phyloP scores from a whole-genome alignment of 2,329 filamentous ascomycete genomes.

The Colletotrichum plurivorum region DNA sequence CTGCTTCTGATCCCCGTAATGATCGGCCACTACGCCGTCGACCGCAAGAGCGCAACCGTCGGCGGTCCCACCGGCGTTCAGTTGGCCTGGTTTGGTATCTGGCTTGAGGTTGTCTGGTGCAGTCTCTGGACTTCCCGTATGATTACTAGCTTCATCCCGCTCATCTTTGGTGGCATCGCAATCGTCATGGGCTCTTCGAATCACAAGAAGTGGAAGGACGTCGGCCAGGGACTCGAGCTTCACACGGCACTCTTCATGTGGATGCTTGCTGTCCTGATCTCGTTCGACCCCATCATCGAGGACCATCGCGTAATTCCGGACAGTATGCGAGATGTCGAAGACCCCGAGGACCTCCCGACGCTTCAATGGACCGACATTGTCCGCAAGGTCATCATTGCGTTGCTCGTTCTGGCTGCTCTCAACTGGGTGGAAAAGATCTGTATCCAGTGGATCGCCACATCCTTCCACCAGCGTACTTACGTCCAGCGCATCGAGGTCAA shows the following conservation, averaged over 20 bases:
- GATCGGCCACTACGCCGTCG: constrained; percentile 57
- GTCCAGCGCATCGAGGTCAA: constrained; percentile 92
- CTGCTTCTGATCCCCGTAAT: constrained; percentile 63
- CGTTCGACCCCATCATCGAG: constrained; percentile 86
- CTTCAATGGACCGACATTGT: constrained; percentile 81
- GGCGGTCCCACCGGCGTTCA: constrained; percentile 80
- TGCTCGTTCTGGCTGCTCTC: constrained; percentile 84
- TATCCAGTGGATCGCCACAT: constrained; percentile 94
- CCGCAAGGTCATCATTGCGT: constrained; percentile 87
- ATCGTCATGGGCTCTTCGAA: constrained; percentile 86
- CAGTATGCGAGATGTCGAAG: constrained; percentile 55
- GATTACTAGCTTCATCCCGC: constrained; percentile 65
- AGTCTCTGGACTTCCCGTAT: constrained; percentile 84
- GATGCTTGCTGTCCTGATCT: constrained; percentile 89
- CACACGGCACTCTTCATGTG: constrained; percentile 91
- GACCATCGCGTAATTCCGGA: constrained; percentile 60
- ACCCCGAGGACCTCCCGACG: constrained; percentile 55
- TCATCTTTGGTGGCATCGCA: constrained; percentile 66
- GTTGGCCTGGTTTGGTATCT: constrained; percentile 93
- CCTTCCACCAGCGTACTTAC: constrained; percentile 93
- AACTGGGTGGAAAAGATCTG: constrained; percentile 94
- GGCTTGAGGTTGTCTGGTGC: constrained; percentile 94
- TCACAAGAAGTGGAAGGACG: constrained; percentile 92
- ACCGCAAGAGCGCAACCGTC: constrained; percentile 61
- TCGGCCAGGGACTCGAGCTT: constrained; percentile 87